Conservation (phyloP, 192 early-diverging fungal species). For the Gryganskiella cystojenkinii region DNA sequence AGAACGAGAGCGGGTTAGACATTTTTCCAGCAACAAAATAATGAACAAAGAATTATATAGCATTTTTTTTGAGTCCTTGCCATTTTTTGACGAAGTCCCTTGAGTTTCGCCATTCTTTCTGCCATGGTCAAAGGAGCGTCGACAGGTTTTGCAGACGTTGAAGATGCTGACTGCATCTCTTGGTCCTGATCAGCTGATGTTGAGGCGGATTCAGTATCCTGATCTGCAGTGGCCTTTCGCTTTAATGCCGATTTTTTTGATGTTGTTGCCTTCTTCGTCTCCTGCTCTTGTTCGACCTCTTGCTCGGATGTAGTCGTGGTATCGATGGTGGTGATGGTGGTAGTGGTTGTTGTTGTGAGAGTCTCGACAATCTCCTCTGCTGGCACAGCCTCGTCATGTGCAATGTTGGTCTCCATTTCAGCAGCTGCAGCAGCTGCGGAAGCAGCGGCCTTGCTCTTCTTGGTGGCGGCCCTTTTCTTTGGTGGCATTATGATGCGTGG, state of each 20-base stretch:
- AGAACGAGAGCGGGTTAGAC: too few relatives aligned
- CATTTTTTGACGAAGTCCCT: conserved; percentile 46
- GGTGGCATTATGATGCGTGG: conserved; percentile 21
- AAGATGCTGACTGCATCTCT: background rate
- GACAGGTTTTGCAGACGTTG: background rate
- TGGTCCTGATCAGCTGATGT: background rate
- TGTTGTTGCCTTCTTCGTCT: background rate
- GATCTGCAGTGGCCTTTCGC: background rate
- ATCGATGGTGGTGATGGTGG: background rate
- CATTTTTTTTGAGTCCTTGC: too few relatives aligned
- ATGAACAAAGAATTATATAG: too few relatives aligned
- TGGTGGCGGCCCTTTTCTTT: conserved; percentile 23
- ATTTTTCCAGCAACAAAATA: too few relatives aligned
- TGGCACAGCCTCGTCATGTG: too few relatives aligned
- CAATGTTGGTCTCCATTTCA: background rate
- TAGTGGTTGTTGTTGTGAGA: background rate
- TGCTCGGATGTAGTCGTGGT: background rate
- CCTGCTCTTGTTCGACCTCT: background rate
- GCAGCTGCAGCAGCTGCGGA: background rate
- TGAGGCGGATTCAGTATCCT: background rate
- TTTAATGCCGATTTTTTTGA: background rate
- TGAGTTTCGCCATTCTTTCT: conserved; percentile 45
- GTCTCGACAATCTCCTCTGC: background rate
- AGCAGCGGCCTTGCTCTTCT: conserved; percentile 30
- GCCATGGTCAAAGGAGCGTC: conserved; percentile 24